Conservation (phyloP, 2,329 filamentous ascomycete species). For the Macroventuria anomochaeta region DNA sequence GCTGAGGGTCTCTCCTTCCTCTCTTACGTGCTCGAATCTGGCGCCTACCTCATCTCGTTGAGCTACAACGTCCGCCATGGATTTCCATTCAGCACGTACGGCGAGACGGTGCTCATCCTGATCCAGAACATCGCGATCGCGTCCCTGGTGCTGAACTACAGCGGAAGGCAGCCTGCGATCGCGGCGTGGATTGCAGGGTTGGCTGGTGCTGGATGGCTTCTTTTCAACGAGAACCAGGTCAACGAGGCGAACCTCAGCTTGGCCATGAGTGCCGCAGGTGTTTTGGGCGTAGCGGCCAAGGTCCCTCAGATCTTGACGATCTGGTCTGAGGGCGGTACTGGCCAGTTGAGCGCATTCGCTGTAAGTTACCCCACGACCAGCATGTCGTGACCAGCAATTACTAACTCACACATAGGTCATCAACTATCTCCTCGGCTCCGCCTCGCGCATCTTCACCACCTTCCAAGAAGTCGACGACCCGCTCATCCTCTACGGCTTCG, state of each 20-base stretch:
- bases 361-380: conserved; percentile 61
- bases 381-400: background rate
- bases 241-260: conserved; percentile 71
- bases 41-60: conserved; percentile 84
- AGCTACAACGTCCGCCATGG: conserved; percentile 90
- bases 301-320: conserved; percentile 90
- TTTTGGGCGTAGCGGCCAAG: conserved; percentile 87
- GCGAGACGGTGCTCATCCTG: conserved; percentile 90
- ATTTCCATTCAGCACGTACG: conserved; percentile 96
- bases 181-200: conserved; percentile 80
- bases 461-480: conserved; percentile 97
- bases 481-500: conserved; percentile 92
- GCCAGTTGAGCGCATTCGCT: conserved; percentile 94
- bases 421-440: conserved; percentile 93
- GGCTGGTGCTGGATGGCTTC: conserved; percentile 69
- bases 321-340: conserved; percentile 83
- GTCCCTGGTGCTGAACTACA: conserved; percentile 84
- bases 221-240: conserved; percentile 72
- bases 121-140: conserved; percentile 92
- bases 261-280: conserved; percentile 83
- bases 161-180: conserved; percentile 70
- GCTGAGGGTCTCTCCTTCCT: conserved; percentile 86
- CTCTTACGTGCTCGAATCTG: conserved; percentile 90
- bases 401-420: conserved; percentile 71
- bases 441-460: conserved; percentile 96